Conservation (phyloP, 108 stramenopile genomes). For the Skeletonema marinoi region DNA sequence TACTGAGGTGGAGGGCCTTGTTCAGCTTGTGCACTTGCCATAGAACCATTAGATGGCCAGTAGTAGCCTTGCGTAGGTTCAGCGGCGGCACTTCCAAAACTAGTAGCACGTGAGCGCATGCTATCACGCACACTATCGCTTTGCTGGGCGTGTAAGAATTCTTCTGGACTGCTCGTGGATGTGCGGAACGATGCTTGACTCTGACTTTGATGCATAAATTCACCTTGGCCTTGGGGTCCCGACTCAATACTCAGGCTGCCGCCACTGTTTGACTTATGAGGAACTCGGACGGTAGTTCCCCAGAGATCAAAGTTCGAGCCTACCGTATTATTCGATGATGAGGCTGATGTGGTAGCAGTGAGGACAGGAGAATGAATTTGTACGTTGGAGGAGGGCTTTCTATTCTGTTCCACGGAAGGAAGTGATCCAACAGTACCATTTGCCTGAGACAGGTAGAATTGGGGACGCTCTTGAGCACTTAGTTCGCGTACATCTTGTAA, state of each 20-base stretch:
- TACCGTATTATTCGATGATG: constrained; percentile 34
- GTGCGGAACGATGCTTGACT: constrained; percentile 7
- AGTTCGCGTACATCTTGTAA: constrained; percentile 43
- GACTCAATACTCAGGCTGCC: constrained; percentile 43
- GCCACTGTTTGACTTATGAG: constrained; percentile 27
- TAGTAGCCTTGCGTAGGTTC: constrained; percentile 11
- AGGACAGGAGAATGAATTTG: constrained; percentile 31
- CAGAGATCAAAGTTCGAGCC: constrained; percentile 33
- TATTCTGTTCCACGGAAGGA: constrained; percentile 32
- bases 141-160: background rate
- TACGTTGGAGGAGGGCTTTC: background rate
- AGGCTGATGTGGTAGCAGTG: constrained; percentile 26
- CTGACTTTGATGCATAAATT: constrained; percentile 7
- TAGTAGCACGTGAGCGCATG: constrained; percentile 13
- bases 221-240: constrained; percentile 6
- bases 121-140: constrained; percentile 4
- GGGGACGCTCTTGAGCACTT: constrained; percentile 37
- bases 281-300: constrained; percentile 18
- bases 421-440: constrained; percentile 23
- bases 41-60: constrained; percentile 27
- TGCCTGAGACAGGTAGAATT: constrained; percentile 35
- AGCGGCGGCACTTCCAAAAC: background rate
- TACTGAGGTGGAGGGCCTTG: background rate
- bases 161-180: constrained; percentile 7
- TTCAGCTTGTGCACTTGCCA: constrained; percentile 17